Conservation (phyloP, 2,329 filamentous ascomycete species). For the Botrytis cinerea region DNA sequence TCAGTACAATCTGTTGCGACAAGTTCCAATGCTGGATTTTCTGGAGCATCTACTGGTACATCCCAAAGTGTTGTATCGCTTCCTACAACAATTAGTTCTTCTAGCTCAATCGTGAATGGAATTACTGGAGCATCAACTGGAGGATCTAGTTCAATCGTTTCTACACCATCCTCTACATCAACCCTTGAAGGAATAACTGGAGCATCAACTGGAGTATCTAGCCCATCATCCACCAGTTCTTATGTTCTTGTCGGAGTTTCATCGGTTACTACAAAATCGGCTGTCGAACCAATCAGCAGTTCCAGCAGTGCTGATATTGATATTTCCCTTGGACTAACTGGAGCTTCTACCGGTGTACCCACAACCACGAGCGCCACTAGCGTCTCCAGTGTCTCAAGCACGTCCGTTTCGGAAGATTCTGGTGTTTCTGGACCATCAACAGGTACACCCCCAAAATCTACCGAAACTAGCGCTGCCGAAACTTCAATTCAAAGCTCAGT, state of each 20-base stretch:
- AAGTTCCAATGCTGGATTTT: conserved; percentile 6
- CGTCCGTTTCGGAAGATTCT: neutral
- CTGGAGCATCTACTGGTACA: conserved; percentile 18
- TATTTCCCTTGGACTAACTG: conserved; percentile 1
- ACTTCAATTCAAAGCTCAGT: neutral
- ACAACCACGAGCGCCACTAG: neutral
- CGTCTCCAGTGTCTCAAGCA: neutral
- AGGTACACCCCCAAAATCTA: neutral
- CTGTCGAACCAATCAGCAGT: neutral
- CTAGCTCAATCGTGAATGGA: neutral
- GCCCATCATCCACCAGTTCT: conserved; percentile 6
- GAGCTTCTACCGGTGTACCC: neutral
- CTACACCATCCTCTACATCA: neutral
- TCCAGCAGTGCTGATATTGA: neutral
- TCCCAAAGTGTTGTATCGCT: neutral
- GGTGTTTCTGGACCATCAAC: conserved; percentile 17
- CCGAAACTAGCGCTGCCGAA: neutral
- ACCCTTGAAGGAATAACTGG: too few relatives aligned
- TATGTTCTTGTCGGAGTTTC: conserved; percentile 15
- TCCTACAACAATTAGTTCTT: conserved; percentile 3
- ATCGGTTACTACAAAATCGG: conserved; percentile 4
- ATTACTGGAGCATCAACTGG: neutral
- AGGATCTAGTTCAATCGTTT: neutral
- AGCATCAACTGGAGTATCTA: neutral
- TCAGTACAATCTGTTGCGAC: neutral